Evolutionary conservation across 1,139 yeast genomes (phyloP), one percentile per base, ranked within the genome.

Genomic region (Debaryomyces subglobosus): DNA sequence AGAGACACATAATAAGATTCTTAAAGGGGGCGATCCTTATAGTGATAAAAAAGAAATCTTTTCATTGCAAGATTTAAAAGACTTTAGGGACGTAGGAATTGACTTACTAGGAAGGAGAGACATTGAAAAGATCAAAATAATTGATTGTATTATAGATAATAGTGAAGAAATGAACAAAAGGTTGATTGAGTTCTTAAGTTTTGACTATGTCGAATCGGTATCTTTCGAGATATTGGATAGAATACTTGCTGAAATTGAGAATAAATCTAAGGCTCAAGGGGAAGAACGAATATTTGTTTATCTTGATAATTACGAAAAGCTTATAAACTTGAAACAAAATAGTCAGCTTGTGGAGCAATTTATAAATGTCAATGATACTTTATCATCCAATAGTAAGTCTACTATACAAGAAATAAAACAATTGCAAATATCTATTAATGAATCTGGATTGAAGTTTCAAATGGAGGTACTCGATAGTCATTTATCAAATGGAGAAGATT

Each of bases 11-110:
- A 61, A 66, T 4, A 55, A 67, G 23, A 69, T 76, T 20, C 62
- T 65, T 15, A 60, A 62, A 15, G 81, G 81, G 2, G 74, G 70
- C 5, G 79, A 75, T 52, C 81, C 79, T 0, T 71, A 63, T 45
- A 62, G 64, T 15, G 74, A 68, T 38, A 69, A 65, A 48, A 71
- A 71, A 45, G 70, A 68, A 34, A 64, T 71, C 0, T 75, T 73
- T 52, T 61, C 72, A 5, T 61, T 81, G 32, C 64, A 63, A 1
- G 70, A 74, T 25, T 61, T 79, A 30, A 59, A 58, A 33, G 59
- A 54, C 0, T 71, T 82, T 43, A 65, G 77, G 39, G 63, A 68
- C 2, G 65, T 68, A 29, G 89, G 87, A 0, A 54, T 68, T 25
- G 56, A 60, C 1, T 59, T 78, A 4, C 60, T 72, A 45, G 66